phyloP scores from a whole-genome alignment of 2,329 filamentous ascomycete genomes.

The Neonectria punicea region DNA sequence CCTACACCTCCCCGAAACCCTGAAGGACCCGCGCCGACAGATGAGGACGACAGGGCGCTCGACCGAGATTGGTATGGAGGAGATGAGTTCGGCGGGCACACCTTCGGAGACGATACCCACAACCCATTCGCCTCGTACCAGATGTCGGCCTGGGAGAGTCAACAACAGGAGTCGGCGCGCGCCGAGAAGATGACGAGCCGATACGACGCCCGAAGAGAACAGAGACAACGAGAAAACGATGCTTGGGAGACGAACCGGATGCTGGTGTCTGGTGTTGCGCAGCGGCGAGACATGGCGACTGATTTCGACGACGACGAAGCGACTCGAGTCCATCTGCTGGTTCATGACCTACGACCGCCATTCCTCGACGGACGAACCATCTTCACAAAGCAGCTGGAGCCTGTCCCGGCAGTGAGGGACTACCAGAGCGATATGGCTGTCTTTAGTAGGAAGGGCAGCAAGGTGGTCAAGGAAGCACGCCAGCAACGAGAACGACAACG shows the following conservation, averaged over 20 bases:
- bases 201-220: conserved; percentile 75
- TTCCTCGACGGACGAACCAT: conserved; percentile 95
- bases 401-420: conserved; percentile 91
- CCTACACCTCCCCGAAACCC: conserved; percentile 51
- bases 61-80: conserved; percentile 95
- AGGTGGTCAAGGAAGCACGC: conserved; percentile 88
- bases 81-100: conserved; percentile 83
- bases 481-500: conserved; percentile 94
- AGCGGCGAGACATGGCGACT: conserved; percentile 81
- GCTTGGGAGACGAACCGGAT: conserved; percentile 99
- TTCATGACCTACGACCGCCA: conserved; percentile 93
- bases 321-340: conserved; percentile 87
- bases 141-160: conserved; percentile 76
- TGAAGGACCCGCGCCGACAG: conserved; percentile 69
- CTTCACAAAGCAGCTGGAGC: conserved; percentile 97
- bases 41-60: conserved; percentile 78
- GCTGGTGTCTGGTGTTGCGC: conserved; percentile 95
- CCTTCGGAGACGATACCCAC: conserved; percentile 90
- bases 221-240: conserved; percentile 94
- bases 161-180: conserved; percentile 81
- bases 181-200: conserved; percentile 83
- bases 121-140: conserved; percentile 88
- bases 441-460: conserved; percentile 94
- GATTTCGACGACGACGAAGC: conserved; percentile 94
- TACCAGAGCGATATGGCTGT: conserved; percentile 99